Evolutionary conservation across 129 eudicot species (phyloP), one percentile per base, ranked within the genome.

Genomic region (Cynara cardunculus): DNA sequence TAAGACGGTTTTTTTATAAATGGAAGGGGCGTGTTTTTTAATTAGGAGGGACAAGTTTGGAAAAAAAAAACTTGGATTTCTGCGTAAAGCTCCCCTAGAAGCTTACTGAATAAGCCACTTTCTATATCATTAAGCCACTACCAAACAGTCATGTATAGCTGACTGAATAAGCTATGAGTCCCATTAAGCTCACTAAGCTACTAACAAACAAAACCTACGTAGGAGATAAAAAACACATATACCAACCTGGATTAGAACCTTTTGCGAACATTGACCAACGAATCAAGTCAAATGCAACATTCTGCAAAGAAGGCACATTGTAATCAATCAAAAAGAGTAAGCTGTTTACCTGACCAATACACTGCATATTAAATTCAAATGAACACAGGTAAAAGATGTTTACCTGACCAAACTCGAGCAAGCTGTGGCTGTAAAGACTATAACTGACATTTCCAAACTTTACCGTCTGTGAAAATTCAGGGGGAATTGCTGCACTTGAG

Each of bases 401-500:
- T 87, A 95, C 99, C 99, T 95, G 99, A 78, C 99, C 99, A 78
- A 86, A 89, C 25, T 95, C 96, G 83, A 95, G 99, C 86, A 92
- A 88, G 88, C 99, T 95, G 89, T 95, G 92, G 86, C 96, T 95
- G 84, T 95, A 95, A 39, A 95, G 94, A 67, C 84, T 90, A 87
- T 95, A 95, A 64, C 87, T 90, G 69, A 78, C 75, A 87, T 95
- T 95, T 44, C 97, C 99, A 81, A 81, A 89, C 77, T 79, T 86
- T 77, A 95, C 76, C 19, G 74, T 80, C 31, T 87, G 88, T 73
- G 97, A 85, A 79, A 89, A 94, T 73, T 94, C 96, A 70, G 92
- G 84, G 31, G 97, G 98, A 31, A 94, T 73, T 62, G 89, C 87
- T 89, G 90, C 98, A 78, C 78, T 82, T 71, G 98, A 85, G 62